phyloP scores from a whole-genome alignment of 495 filamentous ascomycete genomes.

The Aspergillus cristatus region DNA sequence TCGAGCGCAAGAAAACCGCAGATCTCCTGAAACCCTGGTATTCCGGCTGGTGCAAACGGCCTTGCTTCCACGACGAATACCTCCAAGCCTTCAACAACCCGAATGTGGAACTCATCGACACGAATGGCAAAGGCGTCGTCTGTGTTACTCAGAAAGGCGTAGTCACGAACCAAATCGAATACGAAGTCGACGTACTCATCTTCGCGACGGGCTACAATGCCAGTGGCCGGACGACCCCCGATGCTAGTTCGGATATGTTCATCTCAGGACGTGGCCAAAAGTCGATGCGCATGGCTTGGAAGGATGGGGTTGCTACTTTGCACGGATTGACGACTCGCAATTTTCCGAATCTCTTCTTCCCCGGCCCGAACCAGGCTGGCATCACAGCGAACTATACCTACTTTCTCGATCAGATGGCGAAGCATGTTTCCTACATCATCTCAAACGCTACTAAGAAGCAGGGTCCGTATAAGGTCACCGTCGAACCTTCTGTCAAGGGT shows the following conservation, averaged over 20 bases:
- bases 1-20: slow-evolving; percentile 13
- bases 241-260: slow-evolving; percentile 27
- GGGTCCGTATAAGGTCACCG: slow-evolving; percentile 11
- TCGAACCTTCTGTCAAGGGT: slow-evolving; percentile 33
- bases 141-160: slow-evolving; percentile 15
- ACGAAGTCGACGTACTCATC: slow-evolving; percentile 27
- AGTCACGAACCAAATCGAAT: slow-evolving; percentile 20
- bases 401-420: slow-evolving; percentile 27
- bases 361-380: slow-evolving; percentile 29
- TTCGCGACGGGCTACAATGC: slow-evolving; percentile 17
- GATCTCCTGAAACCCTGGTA: slow-evolving; percentile 24
- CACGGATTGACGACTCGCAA: slow-evolving; percentile 35
- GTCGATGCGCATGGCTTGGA: slow-evolving; percentile 31
- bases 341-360: slow-evolving; percentile 48
- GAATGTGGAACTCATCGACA: slow-evolving; percentile 22
- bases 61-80: slow-evolving; percentile 22
- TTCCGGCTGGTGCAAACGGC: slow-evolving; percentile 23
- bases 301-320: slow-evolving; percentile 28
- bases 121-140: slow-evolving; percentile 13
- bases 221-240: slow-evolving; percentile 12
- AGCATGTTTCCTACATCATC: slow-evolving; percentile 39
- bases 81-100: slow-evolving; percentile 22
- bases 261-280: slow-evolving; percentile 32
- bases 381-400: slow-evolving; percentile 27
- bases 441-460: slow-evolving; percentile 24